Evolutionary conservation across 257 asterid genomes (phyloP).

Genomic region (Forsythia suspensa): DNA sequence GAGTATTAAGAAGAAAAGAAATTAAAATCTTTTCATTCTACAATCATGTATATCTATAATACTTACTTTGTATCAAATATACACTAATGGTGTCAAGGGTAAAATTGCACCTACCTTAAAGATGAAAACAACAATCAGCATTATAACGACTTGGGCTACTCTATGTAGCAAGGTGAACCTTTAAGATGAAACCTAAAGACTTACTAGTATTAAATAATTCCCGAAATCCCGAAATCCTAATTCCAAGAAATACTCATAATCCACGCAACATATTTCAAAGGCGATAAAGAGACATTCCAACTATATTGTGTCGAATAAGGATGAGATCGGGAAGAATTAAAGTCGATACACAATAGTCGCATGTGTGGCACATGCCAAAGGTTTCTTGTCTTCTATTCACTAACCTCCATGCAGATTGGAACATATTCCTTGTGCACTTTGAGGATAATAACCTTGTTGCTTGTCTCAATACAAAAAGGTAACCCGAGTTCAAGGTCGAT

Average conservation of each 20-base stretch:
- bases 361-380: no score
- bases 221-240: no score
- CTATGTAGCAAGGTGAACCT: no score
- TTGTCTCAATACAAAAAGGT: slow-evolving; percentile 95
- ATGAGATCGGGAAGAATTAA: no score
- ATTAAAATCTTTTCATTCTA: neutral
- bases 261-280: no score
- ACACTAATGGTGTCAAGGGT: neutral
- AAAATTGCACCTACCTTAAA: neutral
- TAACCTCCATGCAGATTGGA: slow-evolving; percentile 98
- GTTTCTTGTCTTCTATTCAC: slow-evolving; percentile 32
- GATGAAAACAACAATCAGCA: neutral
- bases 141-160: neutral
- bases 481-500: slow-evolving; percentile 93
- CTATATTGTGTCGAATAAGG: no score
- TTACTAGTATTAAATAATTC: no score
- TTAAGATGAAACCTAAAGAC: neutral
- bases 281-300: no score
- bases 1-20: neutral
- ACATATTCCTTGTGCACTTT: slow-evolving; percentile 97
- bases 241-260: no score
- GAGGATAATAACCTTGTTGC: slow-evolving; percentile 79
- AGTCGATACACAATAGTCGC: no score
- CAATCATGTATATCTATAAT: neutral
- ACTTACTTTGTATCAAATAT: neutral